phyloP scores from a whole-genome alignment of 1,284 basidiomycete species.

The Apiotrichum gamsii region DNA sequence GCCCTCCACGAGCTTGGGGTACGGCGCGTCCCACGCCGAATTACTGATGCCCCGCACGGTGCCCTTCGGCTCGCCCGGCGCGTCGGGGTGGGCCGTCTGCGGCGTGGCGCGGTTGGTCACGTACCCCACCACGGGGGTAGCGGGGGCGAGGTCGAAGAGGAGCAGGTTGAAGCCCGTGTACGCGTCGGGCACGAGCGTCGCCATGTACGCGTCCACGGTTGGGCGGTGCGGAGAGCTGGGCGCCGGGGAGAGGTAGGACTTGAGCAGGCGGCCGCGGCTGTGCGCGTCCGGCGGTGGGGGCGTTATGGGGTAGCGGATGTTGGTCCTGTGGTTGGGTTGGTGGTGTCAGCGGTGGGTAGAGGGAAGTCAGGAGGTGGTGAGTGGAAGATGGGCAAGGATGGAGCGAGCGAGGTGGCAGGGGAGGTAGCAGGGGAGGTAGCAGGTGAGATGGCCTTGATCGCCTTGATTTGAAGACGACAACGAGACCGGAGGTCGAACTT shows the following conservation, averaged over 20 bases:
- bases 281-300: constrained; percentile 23
- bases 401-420: too few species aligned
- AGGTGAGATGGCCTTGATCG: too few species aligned
- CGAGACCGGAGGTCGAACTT: too few species aligned
- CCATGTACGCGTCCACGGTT: constrained; percentile 23
- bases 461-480: too few species aligned
- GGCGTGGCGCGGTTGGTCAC: constrained; percentile 34
- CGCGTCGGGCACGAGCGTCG: constrained; percentile 11
- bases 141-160: constrained; percentile 27
- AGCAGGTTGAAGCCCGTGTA: constrained; percentile 47
- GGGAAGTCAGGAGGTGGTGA: too few species aligned
- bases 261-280: constrained; percentile 35
- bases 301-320: constrained; percentile 30
- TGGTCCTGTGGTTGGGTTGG: constrained; percentile 41
- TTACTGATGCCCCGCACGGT: constrained; percentile 45
- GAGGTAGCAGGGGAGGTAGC: too few species aligned
- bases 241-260: constrained; percentile 24
- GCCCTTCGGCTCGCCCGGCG: background rate
- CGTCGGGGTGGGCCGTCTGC: constrained; percentile 4
- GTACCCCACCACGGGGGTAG: constrained; percentile 25
- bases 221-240: constrained; percentile 5
- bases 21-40: constrained; percentile 32
- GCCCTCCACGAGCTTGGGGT: constrained; percentile 40
- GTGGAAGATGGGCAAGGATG: too few species aligned
- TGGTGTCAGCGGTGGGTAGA: too few species aligned